Conservation (phyloP, 1,139 yeast genomes). For the Pneumocystis oryctolagi region DNA sequence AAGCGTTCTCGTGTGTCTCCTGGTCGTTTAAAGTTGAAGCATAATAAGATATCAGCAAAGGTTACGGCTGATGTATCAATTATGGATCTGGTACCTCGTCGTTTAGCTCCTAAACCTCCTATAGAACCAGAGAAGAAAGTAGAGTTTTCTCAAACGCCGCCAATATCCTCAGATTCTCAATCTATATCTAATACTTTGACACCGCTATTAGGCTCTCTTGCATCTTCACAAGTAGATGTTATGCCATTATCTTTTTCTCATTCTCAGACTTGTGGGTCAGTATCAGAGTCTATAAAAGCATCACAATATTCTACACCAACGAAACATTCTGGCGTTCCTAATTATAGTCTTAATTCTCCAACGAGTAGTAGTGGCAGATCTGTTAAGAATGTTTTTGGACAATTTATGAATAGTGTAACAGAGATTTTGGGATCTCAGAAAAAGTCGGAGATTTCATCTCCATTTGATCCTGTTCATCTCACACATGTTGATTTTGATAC, state of each 20-base stretch:
- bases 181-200: not conserved
- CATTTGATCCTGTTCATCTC: slow-evolving; percentile 78
- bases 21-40: not conserved
- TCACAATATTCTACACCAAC: not conserved
- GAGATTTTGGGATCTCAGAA: slow-evolving; percentile 3
- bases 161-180: not conserved
- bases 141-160: not conserved
- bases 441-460: slow-evolving; percentile 59
- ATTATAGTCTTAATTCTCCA: not conserved
- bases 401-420: slow-evolving; percentile 4
- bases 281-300: not conserved
- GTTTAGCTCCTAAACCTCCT: slow-evolving; percentile 11
- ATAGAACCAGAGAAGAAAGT: not conserved
- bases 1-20: not conserved
- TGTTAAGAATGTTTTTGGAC: slow-evolving; percentile 5
- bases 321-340: not conserved
- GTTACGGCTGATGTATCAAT: slow-evolving; percentile 2
- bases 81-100: slow-evolving; percentile 6
- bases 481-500: slow-evolving; percentile 84
- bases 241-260: not conserved
- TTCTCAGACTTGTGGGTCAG: not conserved
- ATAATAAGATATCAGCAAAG: not conserved
- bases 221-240: slow-evolving; percentile 1
- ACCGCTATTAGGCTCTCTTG: not conserved
- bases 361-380: not conserved